Percentiles rank a stretch among this genome's conserved stretches.
phyloP scores from a whole-genome alignment of 1,139 yeast species.

The Debaryomyces coudertii region DNA sequence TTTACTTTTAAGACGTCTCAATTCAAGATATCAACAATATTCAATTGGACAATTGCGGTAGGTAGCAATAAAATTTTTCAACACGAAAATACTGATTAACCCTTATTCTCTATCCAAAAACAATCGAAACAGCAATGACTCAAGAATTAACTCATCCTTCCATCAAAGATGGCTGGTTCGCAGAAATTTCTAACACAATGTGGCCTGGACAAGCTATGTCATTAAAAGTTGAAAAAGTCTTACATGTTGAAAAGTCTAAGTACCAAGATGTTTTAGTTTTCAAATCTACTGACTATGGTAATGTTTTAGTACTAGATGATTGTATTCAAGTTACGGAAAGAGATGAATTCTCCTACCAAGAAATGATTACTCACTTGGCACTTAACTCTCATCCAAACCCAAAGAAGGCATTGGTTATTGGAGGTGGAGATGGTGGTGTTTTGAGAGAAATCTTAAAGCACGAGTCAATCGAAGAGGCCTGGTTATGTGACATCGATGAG shows the following conservation, averaged over 20 bases:
- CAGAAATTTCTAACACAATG: conserved; percentile 82
- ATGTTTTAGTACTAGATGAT: conserved; percentile 87
- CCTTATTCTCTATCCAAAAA: not conserved
- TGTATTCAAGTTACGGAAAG: conserved; percentile 93
- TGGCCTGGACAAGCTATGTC: conserved; percentile 98
- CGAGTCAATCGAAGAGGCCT: conserved; percentile 77
- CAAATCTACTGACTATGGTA: conserved; percentile 86
- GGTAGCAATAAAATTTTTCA: conserved; percentile 2
- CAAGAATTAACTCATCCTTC: conserved; percentile 68
- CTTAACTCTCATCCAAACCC: conserved; percentile 90
- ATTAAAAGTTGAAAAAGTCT: conserved; percentile 75
- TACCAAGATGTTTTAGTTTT: conserved; percentile 90
- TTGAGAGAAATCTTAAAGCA: conserved; percentile 91
- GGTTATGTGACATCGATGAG: conserved; percentile 91
- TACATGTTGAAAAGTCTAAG: conserved; percentile 78
- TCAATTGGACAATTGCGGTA: not conserved
- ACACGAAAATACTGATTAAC: not conserved
- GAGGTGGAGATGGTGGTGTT: conserved; percentile 98
- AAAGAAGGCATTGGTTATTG: conserved; percentile 84
- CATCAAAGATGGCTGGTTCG: conserved; percentile 86
- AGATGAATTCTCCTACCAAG: conserved; percentile 94
- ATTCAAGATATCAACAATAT: not conserved
- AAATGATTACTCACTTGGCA: conserved; percentile 91
- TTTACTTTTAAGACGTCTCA: not conserved
- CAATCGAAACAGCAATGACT: conserved; percentile 18